These are phyloP conservation scores for Papiliotrema laurentii DNA, from an alignment of 1,284 basidiomycete species.

Conservation along the genomic window DNA sequence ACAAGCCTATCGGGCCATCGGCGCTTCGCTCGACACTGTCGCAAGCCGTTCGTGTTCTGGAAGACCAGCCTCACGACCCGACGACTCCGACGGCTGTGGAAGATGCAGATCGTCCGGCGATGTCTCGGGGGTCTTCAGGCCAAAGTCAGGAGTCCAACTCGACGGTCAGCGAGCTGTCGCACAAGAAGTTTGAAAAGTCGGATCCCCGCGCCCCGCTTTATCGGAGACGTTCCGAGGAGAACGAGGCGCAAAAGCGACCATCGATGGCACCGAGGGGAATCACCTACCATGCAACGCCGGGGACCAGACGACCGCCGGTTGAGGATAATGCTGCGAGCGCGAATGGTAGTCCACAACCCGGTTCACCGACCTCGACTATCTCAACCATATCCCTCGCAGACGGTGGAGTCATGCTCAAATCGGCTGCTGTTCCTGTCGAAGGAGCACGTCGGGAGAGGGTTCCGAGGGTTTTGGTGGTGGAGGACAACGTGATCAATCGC, in stretches of 20 bases:
- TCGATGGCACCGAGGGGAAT: conserved; percentile 37
- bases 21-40: conserved; percentile 66
- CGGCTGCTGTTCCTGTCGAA: conserved; percentile 37
- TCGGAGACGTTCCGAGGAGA: conserved; percentile 44
- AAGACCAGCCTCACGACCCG: conserved; percentile 13
- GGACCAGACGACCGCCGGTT: background rate
- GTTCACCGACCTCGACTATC: conserved; percentile 43
- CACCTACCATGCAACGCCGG: conserved; percentile 31
- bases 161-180: conserved; percentile 25
- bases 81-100: background rate
- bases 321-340: conserved; percentile 4
- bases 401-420: conserved; percentile 52
- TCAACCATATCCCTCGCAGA: conserved; percentile 50
- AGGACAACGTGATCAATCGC: conserved; percentile 64
- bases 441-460: conserved; percentile 47
- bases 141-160: conserved; percentile 22
- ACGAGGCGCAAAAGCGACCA: conserved; percentile 32
- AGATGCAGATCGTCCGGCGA: conserved; percentile 19
- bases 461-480: conserved; percentile 69
- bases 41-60: conserved; percentile 64
- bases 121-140: conserved; percentile 32
- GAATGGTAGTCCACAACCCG: conserved; percentile 9
- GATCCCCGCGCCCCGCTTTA: conserved; percentile 22
- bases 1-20: conserved; percentile 84
- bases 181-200: conserved; percentile 11